Evolutionary conservation across 495 filamentous ascomycete genomes (phyloP), one percentile per base, ranked within the genome.

Genomic region (Elaphomyces granulatus): DNA sequence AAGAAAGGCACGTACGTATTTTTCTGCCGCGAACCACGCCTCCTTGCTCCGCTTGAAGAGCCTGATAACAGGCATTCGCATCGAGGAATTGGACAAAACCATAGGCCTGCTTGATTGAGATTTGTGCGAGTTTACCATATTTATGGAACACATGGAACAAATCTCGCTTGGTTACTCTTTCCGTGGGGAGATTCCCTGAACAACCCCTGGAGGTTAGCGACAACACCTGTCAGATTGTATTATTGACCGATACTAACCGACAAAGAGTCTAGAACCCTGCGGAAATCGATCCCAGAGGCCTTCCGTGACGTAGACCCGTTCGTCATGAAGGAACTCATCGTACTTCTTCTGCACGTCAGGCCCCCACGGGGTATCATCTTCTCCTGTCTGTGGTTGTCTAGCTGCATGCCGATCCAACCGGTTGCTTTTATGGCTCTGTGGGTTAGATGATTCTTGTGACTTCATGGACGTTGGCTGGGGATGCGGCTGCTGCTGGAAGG

Each of bases 11-110:
- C 88, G 77, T 71, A 95, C 88, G 85, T 52, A 98, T 93, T 60
- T 82, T 85, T 39, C 86, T 74, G 14, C 86, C 87, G 53, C 81
- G 71, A 4, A 95, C 68, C 16, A 82, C 64, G 16, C 72, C 71
- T 3, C 82, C 84, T 59, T 96, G 83, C 45, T 94, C 79, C 3
- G 62, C 62, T 17, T 81, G 68, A 42, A 95, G 68, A 10, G 87
- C 86, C 19, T 67, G 63, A 43, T 73, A 65, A 46, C 85, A 90
- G 47, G 85, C 78, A 9, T 62, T 63, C 3, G 75, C 61, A 26
- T 86, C 83, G 40, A 93, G 68, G 45, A 88, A 98, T 53, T 98
- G 90, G 31, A 95, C 86, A 51, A 98, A 98, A 3, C 90, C 90
- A 61, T 94, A 98, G 2, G 87, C 87, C 55, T 87, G 84, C 53